Evolutionary conservation across 805 yeast genomes (phyloP).

Genomic region (Clavispora carvajalis): DNA sequence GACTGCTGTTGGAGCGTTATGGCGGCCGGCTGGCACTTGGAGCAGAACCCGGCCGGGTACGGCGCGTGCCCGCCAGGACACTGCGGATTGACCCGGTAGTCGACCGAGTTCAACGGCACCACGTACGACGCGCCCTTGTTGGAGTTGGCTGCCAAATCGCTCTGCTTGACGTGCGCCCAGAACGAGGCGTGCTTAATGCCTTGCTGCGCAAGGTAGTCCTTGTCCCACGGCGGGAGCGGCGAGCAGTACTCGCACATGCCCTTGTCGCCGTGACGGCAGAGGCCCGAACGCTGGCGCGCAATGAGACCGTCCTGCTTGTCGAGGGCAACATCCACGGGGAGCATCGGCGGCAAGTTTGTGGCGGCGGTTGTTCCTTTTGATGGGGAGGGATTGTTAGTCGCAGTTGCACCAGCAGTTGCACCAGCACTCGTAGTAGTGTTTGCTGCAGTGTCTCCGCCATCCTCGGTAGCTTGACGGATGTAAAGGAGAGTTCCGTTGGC

Average conservation of each 20-base stretch:
- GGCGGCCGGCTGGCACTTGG: constrained; percentile 95
- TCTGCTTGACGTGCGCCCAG: constrained; percentile 73
- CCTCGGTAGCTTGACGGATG: constrained; percentile 27
- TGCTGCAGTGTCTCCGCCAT: no score
- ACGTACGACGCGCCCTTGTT: constrained; percentile 60
- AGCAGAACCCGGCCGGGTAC: constrained; percentile 93
- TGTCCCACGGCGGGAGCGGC: constrained; percentile 94
- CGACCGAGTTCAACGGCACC: constrained; percentile 71
- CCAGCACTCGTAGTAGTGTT: background rate
- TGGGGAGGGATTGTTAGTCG: no score
- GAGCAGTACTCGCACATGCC: constrained; percentile 99
- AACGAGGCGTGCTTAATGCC: constrained; percentile 84
- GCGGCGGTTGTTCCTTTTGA: no score
- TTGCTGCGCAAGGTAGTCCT: constrained; percentile 63
- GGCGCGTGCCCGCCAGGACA: constrained; percentile 85
- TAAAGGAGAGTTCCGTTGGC: constrained; percentile 58
- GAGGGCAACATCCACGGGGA: constrained; percentile 60
- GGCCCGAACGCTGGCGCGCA: constrained; percentile 48
- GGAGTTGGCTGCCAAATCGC: constrained; percentile 60
- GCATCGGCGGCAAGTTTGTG: constrained; percentile 13
- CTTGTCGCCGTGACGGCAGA: constrained; percentile 84
- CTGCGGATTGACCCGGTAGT: constrained; percentile 54
- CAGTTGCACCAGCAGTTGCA: constrained; percentile 3
- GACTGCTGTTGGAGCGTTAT: constrained; percentile 85
- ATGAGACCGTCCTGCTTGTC: constrained; percentile 72